Base-by-base conservation (phyloP, 1,139 yeast genomes). In the Diutina siamensis region DNA sequence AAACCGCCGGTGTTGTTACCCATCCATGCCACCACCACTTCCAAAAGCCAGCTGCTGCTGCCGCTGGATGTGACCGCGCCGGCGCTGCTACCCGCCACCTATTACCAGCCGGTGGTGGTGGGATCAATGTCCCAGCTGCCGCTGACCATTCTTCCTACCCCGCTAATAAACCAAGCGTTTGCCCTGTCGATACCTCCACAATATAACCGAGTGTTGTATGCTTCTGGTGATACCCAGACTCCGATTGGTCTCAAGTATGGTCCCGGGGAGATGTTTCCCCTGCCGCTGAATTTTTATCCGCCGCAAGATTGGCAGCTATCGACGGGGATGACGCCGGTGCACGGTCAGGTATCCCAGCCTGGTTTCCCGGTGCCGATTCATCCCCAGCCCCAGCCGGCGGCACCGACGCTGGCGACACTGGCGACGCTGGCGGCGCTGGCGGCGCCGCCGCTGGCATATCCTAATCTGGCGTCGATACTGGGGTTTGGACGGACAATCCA, bases 231-330 rank as follows among this genome's bases (percentile, higher is more conserved):
- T 4, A 76, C 69, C 44, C 78, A 72, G 46, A 70, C 77, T 0
- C 80, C 79, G 2, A 55, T 72, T 4, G 42, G 21, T 67, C 73
- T 21, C 78, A 73, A 2, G 57, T 75, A 27, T 77, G 78, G 0
- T 67, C 75, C 3, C 62, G 76, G 45, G 48, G 80, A 75, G 53
- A 65, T 75, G 55, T 75, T 75, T 56, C 79, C 79, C 15, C 72
- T 77, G 7, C 80, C 80, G 1, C 67, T 73, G 9, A 74, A 68
- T 46, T 72, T 74, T 50, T 73, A 69, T 47, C 68, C 65, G 2
- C 63, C 68, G 1, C 74, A 68, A 48, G 75, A 70, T 47, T 70
- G 74, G 75, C 55, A 57, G 15, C 54, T 62, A 5, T 58, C 57
- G 33, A 59, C 65, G 4, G 72, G 72, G 1, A 65, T 68, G 59